These are phyloP conservation scores for Claviceps sp. DNA, from an alignment of 2,329 filamentous ascomycete genomes.

Conservation along the genomic window DNA sequence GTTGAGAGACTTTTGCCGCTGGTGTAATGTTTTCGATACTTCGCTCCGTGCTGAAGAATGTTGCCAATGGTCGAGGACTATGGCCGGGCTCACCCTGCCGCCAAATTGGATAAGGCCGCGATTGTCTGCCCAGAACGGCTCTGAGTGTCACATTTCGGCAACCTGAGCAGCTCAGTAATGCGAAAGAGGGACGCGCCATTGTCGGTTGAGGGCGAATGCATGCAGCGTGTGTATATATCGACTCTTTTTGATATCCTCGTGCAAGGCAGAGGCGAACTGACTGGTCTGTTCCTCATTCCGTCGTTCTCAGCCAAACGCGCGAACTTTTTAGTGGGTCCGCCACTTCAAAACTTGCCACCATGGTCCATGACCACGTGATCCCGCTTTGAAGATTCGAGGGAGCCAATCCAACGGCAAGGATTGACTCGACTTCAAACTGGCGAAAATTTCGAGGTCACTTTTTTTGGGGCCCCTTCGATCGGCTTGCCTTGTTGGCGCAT, in stretches of 20 bases:
- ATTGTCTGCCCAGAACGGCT: slow-evolving; percentile 14
- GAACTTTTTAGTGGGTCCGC: slow-evolving; percentile 1
- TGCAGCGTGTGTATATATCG: not conserved
- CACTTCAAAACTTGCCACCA: not conserved
- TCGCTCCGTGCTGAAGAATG: slow-evolving; percentile 13
- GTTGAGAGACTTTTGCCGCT: slow-evolving; percentile 5
- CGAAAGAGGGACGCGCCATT: slow-evolving; percentile 17
- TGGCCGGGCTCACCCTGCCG: slow-evolving; percentile 10
- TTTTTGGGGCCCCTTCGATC: slow-evolving; percentile 5
- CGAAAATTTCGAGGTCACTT: slow-evolving; percentile 16
- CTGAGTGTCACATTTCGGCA: slow-evolving; percentile 18
- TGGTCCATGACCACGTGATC: slow-evolving; percentile 7
- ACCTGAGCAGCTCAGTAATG: slow-evolving; percentile 17
- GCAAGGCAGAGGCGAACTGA: not conserved
- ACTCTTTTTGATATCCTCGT: not conserved
- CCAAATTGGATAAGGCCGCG: slow-evolving; percentile 13
- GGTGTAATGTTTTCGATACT: slow-evolving; percentile 9
- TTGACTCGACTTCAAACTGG: not conserved
- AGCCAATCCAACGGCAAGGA: slow-evolving; percentile 1
- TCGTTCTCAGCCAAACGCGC: too few species aligned
- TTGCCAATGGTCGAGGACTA: slow-evolving; percentile 9
- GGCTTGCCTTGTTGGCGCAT: not conserved
- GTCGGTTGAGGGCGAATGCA: slow-evolving; percentile 10
- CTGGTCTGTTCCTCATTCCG: not conserved
- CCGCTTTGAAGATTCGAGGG: not conserved